Base-by-base conservation (phyloP, 352 stramenopile species). In the Globisporangium acanthophoron region DNA sequence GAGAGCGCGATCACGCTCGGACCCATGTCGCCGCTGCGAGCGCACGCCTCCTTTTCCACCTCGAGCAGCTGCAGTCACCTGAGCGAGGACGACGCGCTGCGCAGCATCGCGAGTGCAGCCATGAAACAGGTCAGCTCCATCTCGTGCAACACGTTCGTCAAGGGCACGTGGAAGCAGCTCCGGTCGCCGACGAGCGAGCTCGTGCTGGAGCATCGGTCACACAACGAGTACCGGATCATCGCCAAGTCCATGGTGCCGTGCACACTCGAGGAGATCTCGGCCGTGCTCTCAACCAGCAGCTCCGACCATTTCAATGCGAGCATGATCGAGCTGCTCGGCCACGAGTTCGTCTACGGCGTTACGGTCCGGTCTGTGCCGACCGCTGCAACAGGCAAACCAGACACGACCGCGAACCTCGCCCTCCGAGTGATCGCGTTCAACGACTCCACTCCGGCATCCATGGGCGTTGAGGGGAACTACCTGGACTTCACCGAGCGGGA, bases 301-400 rank as follows among this genome's bases (percentile, higher is more conserved):
- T 64, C 60, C 9, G 66, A 70, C 43, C 51, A 57, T 40, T 73
- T 64, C 49, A 73, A 70, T 50, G 66, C 66, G 16, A 54, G 58
- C 20, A 70, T 73, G 66, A 35, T 73, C 31, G 66, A 67, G 37
- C 53, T 73, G 39, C 66, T 68, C 29, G 66, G 66, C 13, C 24
- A 41, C 7, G 59, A 67, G 39, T 73, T 62, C 43, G 48, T 31
- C 31, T 73, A 68, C 58, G 62, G 62, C 24, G 24, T 70, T 40
- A 68, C 59, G 13, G 52, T 70, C 12, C 58, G 66, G 21, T 61
- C 52, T 5, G 27, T 73, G 20, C 27, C 51, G 35, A 48, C 52
- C 24, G 11, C 12, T 18, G 13, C 37, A 13, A 16, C 48, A n/a
- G 6, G 12, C 11, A 18, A 47, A 7, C 12, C 41, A 15, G n/a